These are phyloP conservation scores for Aspergillus sp. DNA, from an alignment of 2,329 filamentous ascomycete species.

Conservation along the genomic window DNA sequence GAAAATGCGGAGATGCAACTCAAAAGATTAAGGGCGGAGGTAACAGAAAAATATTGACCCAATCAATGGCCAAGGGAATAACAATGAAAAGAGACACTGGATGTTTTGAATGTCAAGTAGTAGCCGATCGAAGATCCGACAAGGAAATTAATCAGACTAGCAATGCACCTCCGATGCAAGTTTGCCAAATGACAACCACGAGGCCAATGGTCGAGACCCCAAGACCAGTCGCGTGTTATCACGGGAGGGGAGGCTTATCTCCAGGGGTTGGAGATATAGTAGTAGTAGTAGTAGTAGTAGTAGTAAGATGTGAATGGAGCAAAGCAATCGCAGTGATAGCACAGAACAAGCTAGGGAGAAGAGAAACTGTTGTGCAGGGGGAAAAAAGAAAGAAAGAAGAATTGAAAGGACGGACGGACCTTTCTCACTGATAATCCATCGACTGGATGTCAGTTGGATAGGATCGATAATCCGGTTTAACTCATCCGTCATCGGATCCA, in stretches of 20 bases:
- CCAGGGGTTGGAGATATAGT: not conserved
- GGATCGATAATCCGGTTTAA: not conserved
- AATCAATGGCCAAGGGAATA: not conserved
- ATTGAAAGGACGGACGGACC: conserved; percentile 1
- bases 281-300: not conserved
- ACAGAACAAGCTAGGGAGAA: not conserved
- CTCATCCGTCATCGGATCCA: not conserved
- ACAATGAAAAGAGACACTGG: not conserved
- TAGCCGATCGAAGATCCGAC: conserved; percentile 8
- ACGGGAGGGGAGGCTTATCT: not conserved
- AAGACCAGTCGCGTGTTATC: not conserved
- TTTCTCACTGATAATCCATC: not conserved
- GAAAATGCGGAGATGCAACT: conserved; percentile 3
- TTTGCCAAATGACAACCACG: conserved; percentile 8
- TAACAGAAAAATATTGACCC: not conserved
- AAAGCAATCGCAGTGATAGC: not conserved
- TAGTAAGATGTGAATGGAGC: not conserved
- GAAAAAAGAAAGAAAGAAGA: no score
- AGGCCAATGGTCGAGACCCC: not conserved
- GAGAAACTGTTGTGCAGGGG: not conserved
- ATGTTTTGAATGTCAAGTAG: not conserved
- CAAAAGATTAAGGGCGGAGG: not conserved
- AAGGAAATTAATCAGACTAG: not conserved
- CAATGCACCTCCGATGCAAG: not conserved
- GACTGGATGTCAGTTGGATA: not conserved